Base-by-base conservation (phyloP, 371 early-diverging fungal genomes). In the Syncephalastrum monosporum region DNA sequence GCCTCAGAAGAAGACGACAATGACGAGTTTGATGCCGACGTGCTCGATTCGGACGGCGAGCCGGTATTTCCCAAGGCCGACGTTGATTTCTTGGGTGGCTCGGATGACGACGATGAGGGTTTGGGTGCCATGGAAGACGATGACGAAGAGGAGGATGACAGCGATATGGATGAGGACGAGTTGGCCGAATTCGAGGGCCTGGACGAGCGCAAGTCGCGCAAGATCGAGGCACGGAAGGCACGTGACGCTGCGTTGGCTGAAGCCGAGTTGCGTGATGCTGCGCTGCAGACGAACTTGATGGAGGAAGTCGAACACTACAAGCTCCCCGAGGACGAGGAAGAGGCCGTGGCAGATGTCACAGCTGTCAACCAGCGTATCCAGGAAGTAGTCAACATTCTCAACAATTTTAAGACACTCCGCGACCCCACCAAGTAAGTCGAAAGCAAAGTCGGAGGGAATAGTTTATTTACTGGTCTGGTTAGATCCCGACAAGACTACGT, bases 321-420 rank as follows among this genome's bases (percentile, higher is more conserved):
- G 16, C 78, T 96, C 25, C 93, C 94, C 2, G 86, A 42, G 81
- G 82, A 86, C 53, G 91, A 89, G 48, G 79, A 86, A 17, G 94
- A 87, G 42, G 76, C 85, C 41, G 79, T 83, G 64, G 71, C 72
- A 50, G 64, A 75, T 76, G 61, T 82, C 60, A 57, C 87, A 77
- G 47, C 82, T 76, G 87, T 95, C 47, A 88, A 90, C 42, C 83
- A 86, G 47, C 92, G 97, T 16, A 94, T 98, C 50, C 88, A 91
- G 63, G 95, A 97, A 53, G 84, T 94, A 50, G 84, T 93, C 45
- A 84, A 89, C 50, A 88, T 95, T 0, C 77, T 97, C 43, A 84
- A 83, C 77, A 93, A 95, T 75, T 97, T 97, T 66, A 83, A 84
- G 47, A 85, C 87, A 38, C 71, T 92, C 61, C 81, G 89, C n/a